phyloP scores from a whole-genome alignment of 2,329 filamentous ascomycete species.

The Tricladium varicosporioides region DNA sequence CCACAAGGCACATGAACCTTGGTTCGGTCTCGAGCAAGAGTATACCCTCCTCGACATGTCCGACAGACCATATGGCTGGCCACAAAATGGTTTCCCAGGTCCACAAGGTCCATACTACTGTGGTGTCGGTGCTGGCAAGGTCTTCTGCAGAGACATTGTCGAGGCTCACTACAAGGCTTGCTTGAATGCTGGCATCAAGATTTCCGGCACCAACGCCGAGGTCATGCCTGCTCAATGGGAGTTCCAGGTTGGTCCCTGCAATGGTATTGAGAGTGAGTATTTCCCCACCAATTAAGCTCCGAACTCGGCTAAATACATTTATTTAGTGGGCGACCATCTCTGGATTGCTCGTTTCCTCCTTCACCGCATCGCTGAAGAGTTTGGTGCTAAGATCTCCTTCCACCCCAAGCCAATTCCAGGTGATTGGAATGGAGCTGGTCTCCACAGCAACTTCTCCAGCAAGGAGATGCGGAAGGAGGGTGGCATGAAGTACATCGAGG shows the following conservation, averaged over 20 bases:
- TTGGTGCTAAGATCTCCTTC: conserved; percentile 92
- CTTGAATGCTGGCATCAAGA: conserved; percentile 85
- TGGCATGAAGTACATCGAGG: conserved; percentile 94
- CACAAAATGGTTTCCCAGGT: conserved; percentile 73
- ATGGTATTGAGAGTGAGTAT: conserved; percentile 73
- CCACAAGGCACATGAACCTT: conserved; percentile 79
- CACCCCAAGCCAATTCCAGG: conserved; percentile 94
- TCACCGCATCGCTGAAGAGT: conserved; percentile 90
- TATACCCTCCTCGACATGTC: conserved; percentile 88
- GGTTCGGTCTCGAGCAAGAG: conserved; percentile 98
- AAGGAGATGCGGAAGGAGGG: conserved; percentile 85
- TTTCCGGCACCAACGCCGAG: conserved; percentile 98
- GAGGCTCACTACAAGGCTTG: conserved; percentile 87
- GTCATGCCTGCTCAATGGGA: conserved; percentile 99
- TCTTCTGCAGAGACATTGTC: conserved; percentile 96
- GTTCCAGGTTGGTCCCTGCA: conserved; percentile 91
- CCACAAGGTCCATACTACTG: conserved; percentile 95
- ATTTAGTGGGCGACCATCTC: conserved; percentile 85
- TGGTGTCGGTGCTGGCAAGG: conserved; percentile 95
- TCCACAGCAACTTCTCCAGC: conserved; percentile 92
- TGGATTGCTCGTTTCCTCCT: conserved; percentile 92
- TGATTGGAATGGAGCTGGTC: conserved; percentile 95
- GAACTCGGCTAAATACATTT: conserved; percentile 26
- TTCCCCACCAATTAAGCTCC: conserved; percentile 1
- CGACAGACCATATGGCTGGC: conserved; percentile 92